These are phyloP conservation scores for Plasmodium inui DNA, from an alignment of 169 alveolate species.

Conservation along the genomic window DNA sequence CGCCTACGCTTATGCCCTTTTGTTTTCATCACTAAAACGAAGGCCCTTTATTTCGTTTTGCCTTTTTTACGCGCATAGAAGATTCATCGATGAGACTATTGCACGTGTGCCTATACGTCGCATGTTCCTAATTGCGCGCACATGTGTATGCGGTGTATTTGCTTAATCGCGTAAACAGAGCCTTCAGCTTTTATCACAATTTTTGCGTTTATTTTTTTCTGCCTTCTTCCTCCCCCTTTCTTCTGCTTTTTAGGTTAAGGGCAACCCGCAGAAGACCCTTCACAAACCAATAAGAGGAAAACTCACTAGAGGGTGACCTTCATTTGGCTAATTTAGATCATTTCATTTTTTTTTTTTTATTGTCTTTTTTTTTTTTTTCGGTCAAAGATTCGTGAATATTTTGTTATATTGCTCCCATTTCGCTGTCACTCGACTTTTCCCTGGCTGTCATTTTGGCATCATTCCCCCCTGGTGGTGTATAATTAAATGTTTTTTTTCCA, in stretches of 20 bases:
- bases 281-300: slow-evolving; percentile 26
- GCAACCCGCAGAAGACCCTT: slow-evolving; percentile 4
- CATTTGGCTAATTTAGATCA: neutral
- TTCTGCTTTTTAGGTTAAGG: slow-evolving; percentile 21
- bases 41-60: neutral
- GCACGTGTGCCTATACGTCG: neutral
- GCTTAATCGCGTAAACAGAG: neutral
- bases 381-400: neutral
- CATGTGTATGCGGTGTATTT: neutral
- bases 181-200: neutral
- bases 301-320: neutral
- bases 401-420: neutral
- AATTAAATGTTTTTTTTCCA: neutral
- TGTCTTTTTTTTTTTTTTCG: neutral
- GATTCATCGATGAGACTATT: neutral
- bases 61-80: neutral
- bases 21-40: neutral
- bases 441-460: neutral
- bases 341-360: neutral
- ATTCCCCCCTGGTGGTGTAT: neutral
- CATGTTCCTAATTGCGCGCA: neutral
- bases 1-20: neutral
- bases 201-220: neutral
- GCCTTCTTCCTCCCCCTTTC: neutral
- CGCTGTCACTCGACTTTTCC: neutral